phyloP scores from a whole-genome alignment of 164 flowering plant species.

The Stephania yunnanensis region DNA sequence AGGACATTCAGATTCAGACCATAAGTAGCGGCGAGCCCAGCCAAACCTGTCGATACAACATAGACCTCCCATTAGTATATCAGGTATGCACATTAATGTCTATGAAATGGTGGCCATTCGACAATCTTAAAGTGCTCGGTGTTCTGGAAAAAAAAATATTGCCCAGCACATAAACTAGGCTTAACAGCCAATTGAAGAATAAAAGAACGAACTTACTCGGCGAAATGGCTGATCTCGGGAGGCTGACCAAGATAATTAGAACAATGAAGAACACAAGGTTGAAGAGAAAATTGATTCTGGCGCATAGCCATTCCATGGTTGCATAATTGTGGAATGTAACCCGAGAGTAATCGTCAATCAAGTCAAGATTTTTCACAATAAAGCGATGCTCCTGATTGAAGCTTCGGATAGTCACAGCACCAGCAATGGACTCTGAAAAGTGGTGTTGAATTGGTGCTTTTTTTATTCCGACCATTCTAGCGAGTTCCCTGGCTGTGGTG shows the following conservation, averaged over 20 bases:
- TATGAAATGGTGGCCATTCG: too few relatives aligned
- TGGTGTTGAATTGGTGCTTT: slow-evolving; percentile 79
- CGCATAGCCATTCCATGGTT: slow-evolving; percentile 83
- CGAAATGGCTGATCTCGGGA: slow-evolving; percentile 58
- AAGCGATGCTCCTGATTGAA: slow-evolving; percentile 68
- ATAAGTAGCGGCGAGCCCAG: slow-evolving; percentile 74
- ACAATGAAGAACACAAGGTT: slow-evolving; percentile 69
- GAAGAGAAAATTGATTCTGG: slow-evolving; percentile 71
- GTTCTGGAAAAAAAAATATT: background rate
- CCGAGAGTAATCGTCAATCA: slow-evolving; percentile 67
- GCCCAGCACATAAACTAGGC: background rate
- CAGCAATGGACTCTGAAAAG: slow-evolving; percentile 62
- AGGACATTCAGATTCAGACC: slow-evolving; percentile 72
- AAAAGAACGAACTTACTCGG: slow-evolving; percentile 58
- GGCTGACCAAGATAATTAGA: slow-evolving; percentile 60
- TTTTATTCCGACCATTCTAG: slow-evolving; percentile 64
- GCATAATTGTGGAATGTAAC: slow-evolving; percentile 59
- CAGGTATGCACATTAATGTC: background rate
- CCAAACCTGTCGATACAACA: slow-evolving; percentile 46
- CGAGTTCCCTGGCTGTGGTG: slow-evolving; percentile 76
- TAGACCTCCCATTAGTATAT: slow-evolving; percentile 1
- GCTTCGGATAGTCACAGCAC: slow-evolving; percentile 62
- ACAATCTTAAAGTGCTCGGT: too few relatives aligned
- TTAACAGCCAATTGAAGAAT: background rate
- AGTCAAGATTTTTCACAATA: slow-evolving; percentile 25